A percentile compares a stretch with the other conserved stretches of the same genome.
Evolutionary conservation across 352 stramenopile species (phyloP).

Genomic region (Phytophthora citricola): DNA sequence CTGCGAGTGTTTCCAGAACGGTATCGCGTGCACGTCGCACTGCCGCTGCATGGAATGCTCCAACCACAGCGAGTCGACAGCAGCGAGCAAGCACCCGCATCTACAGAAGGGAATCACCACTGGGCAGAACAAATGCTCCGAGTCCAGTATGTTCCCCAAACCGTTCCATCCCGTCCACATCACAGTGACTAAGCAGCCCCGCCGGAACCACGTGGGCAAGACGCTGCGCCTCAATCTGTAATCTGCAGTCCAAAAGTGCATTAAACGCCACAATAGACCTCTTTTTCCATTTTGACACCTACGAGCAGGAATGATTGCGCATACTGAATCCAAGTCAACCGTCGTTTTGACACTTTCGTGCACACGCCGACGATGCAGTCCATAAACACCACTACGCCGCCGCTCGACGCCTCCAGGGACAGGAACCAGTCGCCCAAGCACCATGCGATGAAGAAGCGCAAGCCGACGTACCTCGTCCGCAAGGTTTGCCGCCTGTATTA

Average conservation of each 20-base stretch:
- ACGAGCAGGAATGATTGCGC: neutral
- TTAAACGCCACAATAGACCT: constrained; percentile 13
- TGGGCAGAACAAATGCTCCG: constrained; percentile 9
- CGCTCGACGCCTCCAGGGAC: constrained; percentile 1
- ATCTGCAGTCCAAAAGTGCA: constrained; percentile 7
- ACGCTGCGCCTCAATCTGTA: constrained; percentile 60
- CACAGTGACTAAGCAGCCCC: constrained; percentile 76
- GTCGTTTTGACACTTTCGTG: neutral
- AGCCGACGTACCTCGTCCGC: constrained; percentile 32
- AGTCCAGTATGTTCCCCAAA: constrained; percentile 11
- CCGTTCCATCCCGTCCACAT: constrained; percentile 70
- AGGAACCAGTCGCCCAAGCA: neutral
- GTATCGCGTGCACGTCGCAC: constrained; percentile 87
- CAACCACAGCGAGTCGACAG: constrained; percentile 72
- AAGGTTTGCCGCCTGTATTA: constrained; percentile 10
- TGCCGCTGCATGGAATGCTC: constrained; percentile 97
- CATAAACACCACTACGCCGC: neutral
- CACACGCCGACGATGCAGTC: neutral
- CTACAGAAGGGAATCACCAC: constrained; percentile 32
- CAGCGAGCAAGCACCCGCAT: constrained; percentile 39
- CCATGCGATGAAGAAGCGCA: constrained; percentile 28
- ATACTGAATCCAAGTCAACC: constrained; percentile 3
- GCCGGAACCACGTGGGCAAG: constrained; percentile 67
- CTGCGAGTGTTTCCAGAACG: constrained; percentile 98
- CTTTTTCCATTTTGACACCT: neutral